Percentiles rank a stretch among this genome's conserved stretches.
Conservation (phyloP, 305 asterid species). For the Nicotiana rustica region DNA sequence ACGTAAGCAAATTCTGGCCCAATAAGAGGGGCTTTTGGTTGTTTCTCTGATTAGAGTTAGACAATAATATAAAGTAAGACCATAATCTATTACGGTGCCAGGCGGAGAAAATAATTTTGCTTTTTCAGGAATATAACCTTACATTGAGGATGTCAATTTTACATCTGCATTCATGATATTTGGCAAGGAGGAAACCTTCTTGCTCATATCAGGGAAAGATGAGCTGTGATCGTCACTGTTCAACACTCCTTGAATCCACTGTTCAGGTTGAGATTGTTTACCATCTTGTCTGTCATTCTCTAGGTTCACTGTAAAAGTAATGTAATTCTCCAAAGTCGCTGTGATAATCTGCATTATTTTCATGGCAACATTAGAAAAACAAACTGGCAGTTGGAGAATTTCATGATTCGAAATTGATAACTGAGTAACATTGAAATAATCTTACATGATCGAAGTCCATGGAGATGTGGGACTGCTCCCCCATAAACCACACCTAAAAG, state of each 20-base stretch:
- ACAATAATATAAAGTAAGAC: slow-evolving; percentile 36
- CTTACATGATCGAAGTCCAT: slow-evolving; percentile 65
- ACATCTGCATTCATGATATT: slow-evolving; percentile 38
- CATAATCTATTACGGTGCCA: background rate
- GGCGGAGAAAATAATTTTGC: background rate
- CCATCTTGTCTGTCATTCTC: slow-evolving; percentile 41
- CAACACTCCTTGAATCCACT: slow-evolving; percentile 47
- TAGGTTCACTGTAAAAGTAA: slow-evolving; percentile 43
- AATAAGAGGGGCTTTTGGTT: slow-evolving; percentile 52
- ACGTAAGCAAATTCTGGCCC: slow-evolving; percentile 58
- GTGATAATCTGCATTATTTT: slow-evolving; percentile 52
- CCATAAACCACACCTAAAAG: slow-evolving; percentile 58
- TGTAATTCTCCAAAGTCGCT: slow-evolving; percentile 59
- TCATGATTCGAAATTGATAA: slow-evolving; percentile 10
- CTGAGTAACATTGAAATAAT: slow-evolving; percentile 32
- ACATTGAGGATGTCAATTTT: slow-evolving; percentile 49
- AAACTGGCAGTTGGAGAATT: slow-evolving; percentile 23
- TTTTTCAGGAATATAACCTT: slow-evolving; percentile 33
- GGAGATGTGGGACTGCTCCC: slow-evolving; percentile 59
- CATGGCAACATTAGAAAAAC: slow-evolving; percentile 1
- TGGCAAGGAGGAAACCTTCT: slow-evolving; percentile 46
- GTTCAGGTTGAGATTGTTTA: slow-evolving; percentile 39
- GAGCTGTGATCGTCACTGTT: slow-evolving; percentile 44
- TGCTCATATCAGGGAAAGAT: slow-evolving; percentile 49
- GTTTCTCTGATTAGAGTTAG: slow-evolving; percentile 48